phyloP scores from a whole-genome alignment of 306 rosid species.

The Crotalaria pallida region DNA sequence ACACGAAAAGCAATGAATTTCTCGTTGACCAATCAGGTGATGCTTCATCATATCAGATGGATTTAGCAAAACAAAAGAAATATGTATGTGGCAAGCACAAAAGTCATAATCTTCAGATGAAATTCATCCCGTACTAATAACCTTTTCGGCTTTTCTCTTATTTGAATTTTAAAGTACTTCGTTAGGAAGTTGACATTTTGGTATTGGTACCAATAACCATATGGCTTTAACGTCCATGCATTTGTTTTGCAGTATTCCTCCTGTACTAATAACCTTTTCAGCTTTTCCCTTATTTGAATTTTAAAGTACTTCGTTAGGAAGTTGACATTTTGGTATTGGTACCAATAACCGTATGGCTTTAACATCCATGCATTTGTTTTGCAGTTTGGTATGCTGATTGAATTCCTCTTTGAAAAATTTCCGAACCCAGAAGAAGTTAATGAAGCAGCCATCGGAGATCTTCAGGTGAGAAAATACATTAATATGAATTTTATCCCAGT shows the following conservation, averaged over 20 bases:
- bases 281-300: too few species aligned
- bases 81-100: too few species aligned
- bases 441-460: conserved; percentile 78
- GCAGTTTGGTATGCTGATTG: conserved; percentile 97
- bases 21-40: too few species aligned
- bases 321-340: neutral
- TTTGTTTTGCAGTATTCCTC: conserved; percentile 73
- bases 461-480: conserved; percentile 54
- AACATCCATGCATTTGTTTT: conserved; percentile 27
- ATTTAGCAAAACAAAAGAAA: too few species aligned
- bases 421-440: conserved; percentile 65
- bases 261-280: too few species aligned
- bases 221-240: conserved; percentile 15
- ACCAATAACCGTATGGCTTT: conserved; percentile 23
- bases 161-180: conserved; percentile 5
- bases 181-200: neutral
- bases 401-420: conserved; percentile 74
- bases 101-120: too few species aligned
- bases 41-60: too few species aligned
- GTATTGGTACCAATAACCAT: conserved; percentile 15
- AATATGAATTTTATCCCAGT: neutral
- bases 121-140: too few species aligned
- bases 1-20: too few species aligned
- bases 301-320: neutral
- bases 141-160: too few species aligned